Conservation (phyloP, 371 early-diverging fungal species). For the Capillidium heterosporum region DNA sequence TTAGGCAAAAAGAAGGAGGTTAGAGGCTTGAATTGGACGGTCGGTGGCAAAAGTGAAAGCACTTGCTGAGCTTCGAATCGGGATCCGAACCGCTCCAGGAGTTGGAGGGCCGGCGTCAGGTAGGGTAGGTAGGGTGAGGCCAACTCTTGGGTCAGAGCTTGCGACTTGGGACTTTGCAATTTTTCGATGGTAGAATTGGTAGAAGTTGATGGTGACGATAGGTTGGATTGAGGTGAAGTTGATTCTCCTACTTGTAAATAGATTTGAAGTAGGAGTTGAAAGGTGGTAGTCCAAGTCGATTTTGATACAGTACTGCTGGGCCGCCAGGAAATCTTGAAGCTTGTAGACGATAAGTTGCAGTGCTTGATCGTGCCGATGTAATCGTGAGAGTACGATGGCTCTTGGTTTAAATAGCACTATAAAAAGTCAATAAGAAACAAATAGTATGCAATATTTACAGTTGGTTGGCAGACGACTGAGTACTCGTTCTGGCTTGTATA, state of each 20-base stretch:
- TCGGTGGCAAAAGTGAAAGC: background rate
- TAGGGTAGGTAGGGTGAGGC: too few relatives aligned
- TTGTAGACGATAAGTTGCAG: conserved; percentile 62
- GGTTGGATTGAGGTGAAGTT: background rate
- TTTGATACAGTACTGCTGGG: conserved; percentile 40
- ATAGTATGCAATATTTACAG: conserved; percentile 11
- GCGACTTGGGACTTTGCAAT: too few relatives aligned
- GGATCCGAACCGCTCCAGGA: background rate
- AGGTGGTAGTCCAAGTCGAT: background rate
- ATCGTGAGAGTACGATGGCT: conserved; percentile 58
- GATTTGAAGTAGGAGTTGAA: background rate
- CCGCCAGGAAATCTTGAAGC: conserved; percentile 45
- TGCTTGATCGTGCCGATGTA: conserved; percentile 76
- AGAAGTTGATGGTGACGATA: background rate
- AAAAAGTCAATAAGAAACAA: conserved; percentile 11
- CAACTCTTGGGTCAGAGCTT: too few relatives aligned
- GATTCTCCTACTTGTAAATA: background rate
- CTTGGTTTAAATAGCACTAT: conserved; percentile 53
- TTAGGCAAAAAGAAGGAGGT: background rate
- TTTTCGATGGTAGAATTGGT: background rate
- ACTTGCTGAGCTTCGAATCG: background rate
- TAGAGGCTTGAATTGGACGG: background rate
- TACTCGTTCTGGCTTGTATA: conserved; percentile 58
- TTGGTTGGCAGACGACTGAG: conserved; percentile 55
- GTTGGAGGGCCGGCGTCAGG: background rate